Evolutionary conservation across 31 red algal species (phyloP), one percentile per base, ranked within the genome.

Genomic region (Porphyra umbilicalis): DNA sequence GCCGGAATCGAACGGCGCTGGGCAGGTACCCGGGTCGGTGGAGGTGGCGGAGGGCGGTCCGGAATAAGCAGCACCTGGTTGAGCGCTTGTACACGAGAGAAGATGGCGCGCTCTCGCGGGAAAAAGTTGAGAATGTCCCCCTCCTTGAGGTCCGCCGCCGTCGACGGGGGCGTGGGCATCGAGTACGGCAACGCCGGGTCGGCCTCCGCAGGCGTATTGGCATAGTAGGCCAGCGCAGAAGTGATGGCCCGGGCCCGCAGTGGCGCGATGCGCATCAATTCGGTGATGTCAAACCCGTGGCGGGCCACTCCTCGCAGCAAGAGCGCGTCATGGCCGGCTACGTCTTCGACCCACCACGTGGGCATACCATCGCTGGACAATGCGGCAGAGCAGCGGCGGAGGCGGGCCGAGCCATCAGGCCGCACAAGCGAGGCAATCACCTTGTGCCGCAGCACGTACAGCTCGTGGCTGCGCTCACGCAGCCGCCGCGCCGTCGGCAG

Each of bases 211-310:
- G 29, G 29, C 11, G 40, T 6, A 13, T 81, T 68, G 0, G 36
- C 78, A 25, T 40, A 31, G 36, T 35, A 38, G 5, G 38, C 40
- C 44, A 77, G 77, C 40, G 57, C 80, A 39, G 75, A 33, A 34
- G 80, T 25, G 10, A 81, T 37, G 31, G 35, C 80, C 15, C 80
- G 33, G 32, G 37, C 78, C 6, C 34, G 37, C 35, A 87, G 40
- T 13, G 31, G 39, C 6, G n/a, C 35, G 31, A 81, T 78, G 9
- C 39, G 18, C 10, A 79, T 78, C 1, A 87, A 31, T 37, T 76
- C 46, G 0, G 35, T 78, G 3, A 80, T 34, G 84, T 91, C 89
- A 57, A 91, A 91, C 6, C 85, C 89, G 77, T 88, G 76, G 30
- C 68, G 76, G 16, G 85, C 85, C 25, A 91, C 71, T 1, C 85